These are phyloP conservation scores for Penicillium robsamsonii DNA, from an alignment of 495 filamentous ascomycete genomes.

Conservation along the genomic window DNA sequence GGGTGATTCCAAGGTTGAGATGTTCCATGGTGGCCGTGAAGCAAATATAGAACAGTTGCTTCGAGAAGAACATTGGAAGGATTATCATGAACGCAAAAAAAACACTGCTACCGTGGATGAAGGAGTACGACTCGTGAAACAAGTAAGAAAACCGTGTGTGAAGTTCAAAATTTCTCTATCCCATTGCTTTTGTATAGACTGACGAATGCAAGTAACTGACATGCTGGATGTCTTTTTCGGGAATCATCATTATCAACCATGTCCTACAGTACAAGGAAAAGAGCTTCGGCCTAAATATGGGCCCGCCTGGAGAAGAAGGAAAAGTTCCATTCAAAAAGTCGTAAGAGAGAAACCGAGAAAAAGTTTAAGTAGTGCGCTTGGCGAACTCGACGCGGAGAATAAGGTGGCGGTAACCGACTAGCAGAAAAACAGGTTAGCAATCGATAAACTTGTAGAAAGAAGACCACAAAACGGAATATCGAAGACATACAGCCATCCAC, in stretches of 20 bases:
- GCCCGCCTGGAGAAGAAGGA: constrained; percentile 41
- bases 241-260: constrained; percentile 47
- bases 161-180: constrained; percentile 25
- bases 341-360: constrained; percentile 28
- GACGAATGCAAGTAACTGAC: constrained; percentile 39
- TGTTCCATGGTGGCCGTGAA: constrained; percentile 6
- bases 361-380: constrained; percentile 65
- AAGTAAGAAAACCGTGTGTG: constrained; percentile 7
- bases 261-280: constrained; percentile 46
- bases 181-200: constrained; percentile 40
- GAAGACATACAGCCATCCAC: constrained; percentile 84
- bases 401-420: constrained; percentile 82
- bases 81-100: background rate
- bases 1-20: background rate
- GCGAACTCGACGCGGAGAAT: constrained; percentile 91
- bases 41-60: background rate
- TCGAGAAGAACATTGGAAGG: background rate
- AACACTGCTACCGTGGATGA: background rate
- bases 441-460: background rate
- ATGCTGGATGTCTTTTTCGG: constrained; percentile 38
- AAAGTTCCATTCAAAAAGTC: constrained; percentile 27
- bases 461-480: background rate
- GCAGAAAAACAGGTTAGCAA: constrained; percentile 25
- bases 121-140: background rate
- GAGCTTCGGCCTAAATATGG: constrained; percentile 34